Evolutionary conservation across 2,329 filamentous ascomycete genomes (phyloP), one percentile per base, ranked within the genome.

Genomic region (Furcasterigmium sp.): DNA sequence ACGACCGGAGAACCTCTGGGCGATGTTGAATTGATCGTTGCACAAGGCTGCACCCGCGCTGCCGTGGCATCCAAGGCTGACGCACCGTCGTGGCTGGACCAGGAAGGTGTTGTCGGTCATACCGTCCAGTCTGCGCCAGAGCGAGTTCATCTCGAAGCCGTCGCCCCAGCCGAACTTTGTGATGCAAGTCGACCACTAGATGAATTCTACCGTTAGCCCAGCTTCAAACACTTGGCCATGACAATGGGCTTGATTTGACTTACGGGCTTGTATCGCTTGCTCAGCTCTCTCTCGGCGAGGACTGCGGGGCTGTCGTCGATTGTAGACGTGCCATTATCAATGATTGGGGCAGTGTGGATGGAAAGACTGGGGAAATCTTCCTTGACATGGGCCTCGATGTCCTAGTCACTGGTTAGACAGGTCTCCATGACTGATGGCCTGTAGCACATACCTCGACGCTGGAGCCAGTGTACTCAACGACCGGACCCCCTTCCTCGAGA

Each of bases 401-500:
- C 32, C 32, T 35, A 35, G 18, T 35, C 2, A 35, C n/a, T 7
- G 11, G 23, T 26, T 7, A 26, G 9, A 35, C 3, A 18, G 32
- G 15, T n/a, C n/a, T n/a, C n/a, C n/a, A n/a, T n/a, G n/a, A n/a
- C n/a, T n/a, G n/a, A n/a, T n/a, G n/a, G n/a, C n/a, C n/a, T n/a
- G n/a, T n/a, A 10, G 14, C 8, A 3, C 18, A 15, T 35, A 35
- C 32, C 32, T 35, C 32, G 6, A 35, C 32, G 32, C 32, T 35
- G 13, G 15, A 8, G 3, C 32, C 32, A 3, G 32, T 35, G 32
- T 35, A 35, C n/a, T 35, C 32, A 5, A 35, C 32, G 15, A 69
- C 32, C n/a, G 32, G 32, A 3, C 32, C 32, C n/a, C 32, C 32
- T 10, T 35, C 18, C 9, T 35, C 32, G 4, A 35, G 32, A 18